Base-by-base conservation (phyloP, 2,329 filamentous ascomycete species). In the Calonectria ilicicola region DNA sequence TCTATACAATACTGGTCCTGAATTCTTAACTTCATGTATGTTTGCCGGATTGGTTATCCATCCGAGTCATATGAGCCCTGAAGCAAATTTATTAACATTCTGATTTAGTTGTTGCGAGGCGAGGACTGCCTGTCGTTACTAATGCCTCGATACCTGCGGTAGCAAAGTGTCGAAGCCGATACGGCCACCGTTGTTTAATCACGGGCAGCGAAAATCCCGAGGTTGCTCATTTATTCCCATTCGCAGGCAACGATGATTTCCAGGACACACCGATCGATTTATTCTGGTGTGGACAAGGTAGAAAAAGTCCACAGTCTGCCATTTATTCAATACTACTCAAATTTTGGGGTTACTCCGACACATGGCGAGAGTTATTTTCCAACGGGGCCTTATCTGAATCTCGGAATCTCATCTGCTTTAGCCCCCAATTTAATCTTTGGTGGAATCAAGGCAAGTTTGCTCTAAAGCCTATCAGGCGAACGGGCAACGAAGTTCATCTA, bases 241-340 rank as follows among this genome's bases (percentile, higher is more conserved):
- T 44, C 17, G 40, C 40, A 19, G 40, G 40, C 14, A 44, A 44
- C n/a, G 40, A 44, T 44, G 40, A 19, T 7, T 44, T 44, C n/a
- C 40, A 8, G 8, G 17, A 2, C 5, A 19, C n/a, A 17, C 2
- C 15, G 15, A n/a, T n/a, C 19, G 14, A 44, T 8, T 8, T 2
- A 19, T n/a, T 7, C 5, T 5, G 3, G 12, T 3, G 3, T 2
- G 19, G n/a, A 6, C 2, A 7, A n/a, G 17, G n/a, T 2, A 44
- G 17, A 5, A 7, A 4, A 44, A 44, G 40, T 44, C 40, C 40
- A n/a, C 40, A 44, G n/a, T 19, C 15, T n/a, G 17, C 17, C n/a
- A n/a, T 44, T 19, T 4, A 44, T 8, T 19, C 17, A 44, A 19
- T 44, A 44, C 40, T 44, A 17, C 14, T n/a, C 2, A 19, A 12